Conservation (phyloP, 306 rosid genomes). For the Gleditsia sinensis region DNA sequence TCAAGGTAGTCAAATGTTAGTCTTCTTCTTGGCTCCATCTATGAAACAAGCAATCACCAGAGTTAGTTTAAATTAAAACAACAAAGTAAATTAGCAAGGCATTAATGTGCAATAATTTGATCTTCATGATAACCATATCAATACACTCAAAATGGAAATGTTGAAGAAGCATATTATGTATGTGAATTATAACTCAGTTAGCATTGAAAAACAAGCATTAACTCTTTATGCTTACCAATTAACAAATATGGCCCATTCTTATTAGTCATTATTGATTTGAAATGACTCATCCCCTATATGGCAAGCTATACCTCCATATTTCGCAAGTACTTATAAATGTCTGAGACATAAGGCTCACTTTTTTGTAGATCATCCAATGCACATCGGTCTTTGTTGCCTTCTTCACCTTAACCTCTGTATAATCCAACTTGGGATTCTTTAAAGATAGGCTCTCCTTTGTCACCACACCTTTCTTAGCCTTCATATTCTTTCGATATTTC, state of each 20-base stretch:
- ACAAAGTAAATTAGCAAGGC: not conserved
- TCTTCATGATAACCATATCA: not conserved
- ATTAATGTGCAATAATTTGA: not conserved
- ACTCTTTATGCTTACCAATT: too few relatives aligned
- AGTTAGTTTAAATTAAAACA: not conserved
- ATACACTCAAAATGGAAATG: not conserved
- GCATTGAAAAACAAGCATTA: too few relatives aligned
- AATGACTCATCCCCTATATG: too few relatives aligned
- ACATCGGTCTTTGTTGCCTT: too few relatives aligned
- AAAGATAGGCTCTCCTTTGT: not conserved
- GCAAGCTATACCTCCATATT: slow-evolving; percentile 59
- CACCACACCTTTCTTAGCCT: too few relatives aligned
- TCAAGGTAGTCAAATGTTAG: slow-evolving; percentile 47
- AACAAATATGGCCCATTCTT: too few relatives aligned
- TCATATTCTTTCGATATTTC: slow-evolving; percentile 1
- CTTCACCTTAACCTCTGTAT: not conserved
- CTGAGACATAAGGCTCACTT: slow-evolving; percentile 49
- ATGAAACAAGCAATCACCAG: not conserved
- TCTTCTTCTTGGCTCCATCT: slow-evolving; percentile 55
- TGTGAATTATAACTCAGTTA: not conserved
- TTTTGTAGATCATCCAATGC: slow-evolving; percentile 52
- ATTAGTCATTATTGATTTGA: too few relatives aligned
- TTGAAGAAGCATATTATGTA: not conserved
- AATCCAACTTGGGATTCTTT: not conserved
- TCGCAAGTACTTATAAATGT: slow-evolving; percentile 51